These are phyloP conservation scores for Nakaseomyces glabratus DNA, from an alignment of 1,139 yeast genomes.

Conservation along the genomic window DNA sequence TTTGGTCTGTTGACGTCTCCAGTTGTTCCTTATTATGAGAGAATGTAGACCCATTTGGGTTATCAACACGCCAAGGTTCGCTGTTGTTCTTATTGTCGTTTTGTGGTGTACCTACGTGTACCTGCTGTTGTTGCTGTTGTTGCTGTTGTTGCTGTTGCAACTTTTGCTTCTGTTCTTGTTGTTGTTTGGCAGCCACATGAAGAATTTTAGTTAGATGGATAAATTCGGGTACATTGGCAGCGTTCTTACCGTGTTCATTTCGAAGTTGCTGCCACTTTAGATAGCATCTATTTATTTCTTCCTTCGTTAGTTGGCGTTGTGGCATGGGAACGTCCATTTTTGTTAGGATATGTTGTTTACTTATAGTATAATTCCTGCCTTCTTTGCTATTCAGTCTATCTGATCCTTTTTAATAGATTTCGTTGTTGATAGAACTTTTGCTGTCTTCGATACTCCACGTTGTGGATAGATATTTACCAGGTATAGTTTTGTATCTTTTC, in stretches of 20 bases:
- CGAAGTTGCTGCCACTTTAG: slow-evolving; percentile 55
- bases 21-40: too few species aligned
- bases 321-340: slow-evolving; percentile 18
- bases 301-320: slow-evolving; percentile 29
- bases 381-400: too few species aligned
- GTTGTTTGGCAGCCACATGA: slow-evolving; percentile 45
- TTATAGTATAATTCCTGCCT: too few species aligned
- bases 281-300: slow-evolving; percentile 32
- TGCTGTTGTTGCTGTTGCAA: slow-evolving; percentile 26
- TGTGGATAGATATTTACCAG: too few species aligned
- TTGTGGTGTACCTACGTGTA: slow-evolving; percentile 9
- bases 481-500: too few species aligned
- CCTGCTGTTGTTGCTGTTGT: slow-evolving; percentile 13
- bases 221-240: slow-evolving; percentile 52
- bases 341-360: too few species aligned
- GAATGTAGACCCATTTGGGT: too few species aligned
- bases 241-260: slow-evolving; percentile 56
- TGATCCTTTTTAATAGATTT: too few species aligned
- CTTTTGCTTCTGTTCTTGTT: slow-evolving; percentile 34
- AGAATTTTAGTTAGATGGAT: slow-evolving; percentile 49
- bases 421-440: too few species aligned
- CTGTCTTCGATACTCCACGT: too few species aligned
- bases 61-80: too few species aligned
- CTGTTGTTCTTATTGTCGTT: slow-evolving; percentile 11
- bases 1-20: too few species aligned